Base-by-base conservation (phyloP, 352 stramenopile species). In the Nothophytophthora sp. region DNA sequence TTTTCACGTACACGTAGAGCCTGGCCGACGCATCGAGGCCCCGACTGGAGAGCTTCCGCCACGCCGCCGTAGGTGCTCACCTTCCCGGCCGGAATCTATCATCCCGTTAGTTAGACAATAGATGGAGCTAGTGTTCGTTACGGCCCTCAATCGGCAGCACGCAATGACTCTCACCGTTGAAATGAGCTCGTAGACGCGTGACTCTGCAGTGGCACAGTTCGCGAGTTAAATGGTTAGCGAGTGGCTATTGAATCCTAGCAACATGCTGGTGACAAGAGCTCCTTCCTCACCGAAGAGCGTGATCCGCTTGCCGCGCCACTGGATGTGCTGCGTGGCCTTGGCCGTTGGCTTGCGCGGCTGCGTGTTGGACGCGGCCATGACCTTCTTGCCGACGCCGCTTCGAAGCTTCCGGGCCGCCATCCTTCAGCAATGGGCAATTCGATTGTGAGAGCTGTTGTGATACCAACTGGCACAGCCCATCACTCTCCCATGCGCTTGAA, bases 41-140 rank as follows among this genome's bases (percentile, higher is more conserved):
- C 81, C 7, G 81, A 92, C 6, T 71, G 33, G 25, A 94, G 61
- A 5, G 55, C 71, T 35, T 81, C 65, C 19, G 83, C 83, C 20
- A 94, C 64, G 6, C 59, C 73, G 13, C 79, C 77, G 51, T 94
- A 94, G 27, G 83, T 94, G 57, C 71, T 88, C 49, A 94, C 83
- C 65, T 90, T 90, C 24, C 83, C 83, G 10, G 41, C 48, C 0
- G 81, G 84, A 50, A 94, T 92, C 83, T 92, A 23, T 12, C n/a
- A 20, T 11, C 5, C 34, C 10, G 3, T 18, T 20, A 36, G 9
- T n/a, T n/a, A n/a, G n/a, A n/a, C n/a, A n/a, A n/a, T n/a, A n/a
- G n/a, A n/a, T n/a, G n/a, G n/a, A n/a, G n/a, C n/a, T n/a, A n/a
- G 23, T 34, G 25, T 33, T 27, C 32, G 11, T 20, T n/a, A n/a